Evolutionary conservation across 345 rosid species (phyloP), one percentile per base, ranked within the genome.

Genomic region (Adansonia digitata): DNA sequence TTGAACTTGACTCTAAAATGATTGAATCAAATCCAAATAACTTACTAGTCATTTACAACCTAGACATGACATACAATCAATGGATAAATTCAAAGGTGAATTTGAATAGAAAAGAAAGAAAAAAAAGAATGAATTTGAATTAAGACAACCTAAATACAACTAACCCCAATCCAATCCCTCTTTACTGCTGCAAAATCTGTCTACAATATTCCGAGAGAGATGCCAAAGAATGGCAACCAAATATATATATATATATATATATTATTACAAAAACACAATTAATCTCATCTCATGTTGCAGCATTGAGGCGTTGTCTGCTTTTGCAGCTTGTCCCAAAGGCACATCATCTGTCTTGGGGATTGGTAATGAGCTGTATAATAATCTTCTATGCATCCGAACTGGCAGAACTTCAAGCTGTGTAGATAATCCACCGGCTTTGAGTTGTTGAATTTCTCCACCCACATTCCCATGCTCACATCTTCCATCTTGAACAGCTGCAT

Each of bases 401-500:
- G 98, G 71, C 98, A 93, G 84, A 88, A 95, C 77, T 82, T 93
- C 69, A 91, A 80, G 79, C 97, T 93, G 85, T 95, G 99, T 3
- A 82, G 71, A 65, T 90, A 93, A 70, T 87, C 90, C 65, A 95
- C 98, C 0, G 93, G 82, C 69, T 86, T 91, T 39, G 96, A 39
- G 76, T 83, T 83, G 85, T 95, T 93, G 80, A 93, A 95, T 74
- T 87, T 88, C 89, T 90, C 96, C 69, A 95, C 97, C 99, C 98
- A 95, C 99, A 95, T 88, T 85, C 99, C 99, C 85, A 95, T 86
- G 45, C 99, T 95, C 80, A 95, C 98, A 46, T 95, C 99, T 80
- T 95, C 99, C 99, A 94, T 94, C 89, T 94, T 94, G 81, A 93
- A 94, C 81, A 94, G 42, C 98, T 94, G 92, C 80, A 26, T n/a